A percentile compares a stretch with the other conserved stretches of the same genome.
Conservation (phyloP, 2,329 filamentous ascomycete species). For the Ophiostoma sp. region DNA sequence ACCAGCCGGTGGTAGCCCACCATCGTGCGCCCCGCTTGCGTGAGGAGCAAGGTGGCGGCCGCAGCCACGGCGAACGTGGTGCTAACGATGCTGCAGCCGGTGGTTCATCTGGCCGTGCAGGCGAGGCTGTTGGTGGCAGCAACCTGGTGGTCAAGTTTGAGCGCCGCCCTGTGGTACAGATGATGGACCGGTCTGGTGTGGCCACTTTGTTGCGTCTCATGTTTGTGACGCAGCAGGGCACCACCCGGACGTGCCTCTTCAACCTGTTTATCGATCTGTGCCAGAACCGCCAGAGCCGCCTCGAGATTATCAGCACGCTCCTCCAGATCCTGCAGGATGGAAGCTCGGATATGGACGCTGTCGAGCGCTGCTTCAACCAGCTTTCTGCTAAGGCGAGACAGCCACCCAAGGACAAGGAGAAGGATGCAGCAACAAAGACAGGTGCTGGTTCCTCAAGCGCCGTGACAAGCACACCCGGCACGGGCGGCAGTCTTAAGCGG, state of each 20-base stretch:
- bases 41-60: conserved; percentile 31
- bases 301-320: conserved; percentile 89
- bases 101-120: conserved; percentile 1
- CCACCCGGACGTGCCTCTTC: conserved; percentile 79
- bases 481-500: conserved; percentile 37
- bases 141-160: conserved; percentile 58
- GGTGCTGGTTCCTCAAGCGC: conserved; percentile 35
- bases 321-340: conserved; percentile 94
- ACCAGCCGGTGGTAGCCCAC: conserved; percentile 25
- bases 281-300: conserved; percentile 92
- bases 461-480: conserved; percentile 72
- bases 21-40: conserved; percentile 37
- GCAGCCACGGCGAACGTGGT: background rate
- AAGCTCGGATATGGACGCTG: conserved; percentile 86
- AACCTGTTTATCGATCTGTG: conserved; percentile 88
- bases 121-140: background rate
- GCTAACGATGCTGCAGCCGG: background rate
- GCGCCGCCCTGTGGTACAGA: conserved; percentile 83
- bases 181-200: conserved; percentile 94
- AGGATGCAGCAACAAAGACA: conserved; percentile 14
- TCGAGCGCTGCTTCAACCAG: conserved; percentile 93
- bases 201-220: conserved; percentile 96
- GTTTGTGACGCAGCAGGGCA: conserved; percentile 93
- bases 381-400: conserved; percentile 89
- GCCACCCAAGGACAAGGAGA: conserved; percentile 56